Base-by-base conservation (phyloP, 176 grass and related monocot species). In the Dendrocalamus sinicus region DNA sequence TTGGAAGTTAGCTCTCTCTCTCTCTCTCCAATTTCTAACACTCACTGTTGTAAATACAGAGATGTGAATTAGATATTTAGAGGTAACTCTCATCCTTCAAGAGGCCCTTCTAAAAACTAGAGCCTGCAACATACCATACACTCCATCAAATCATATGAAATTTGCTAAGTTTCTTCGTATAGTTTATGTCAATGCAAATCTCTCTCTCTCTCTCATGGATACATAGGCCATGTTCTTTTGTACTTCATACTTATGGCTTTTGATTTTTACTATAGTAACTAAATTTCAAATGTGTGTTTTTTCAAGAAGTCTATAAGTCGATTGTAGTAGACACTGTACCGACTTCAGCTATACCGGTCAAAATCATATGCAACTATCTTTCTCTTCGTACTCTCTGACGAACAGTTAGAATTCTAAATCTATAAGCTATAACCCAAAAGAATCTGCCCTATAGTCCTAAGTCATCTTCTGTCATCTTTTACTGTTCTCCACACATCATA, bases 401-500 rank as follows among this genome's bases (percentile, higher is more conserved):
- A 39, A 39, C 4, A 39, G 4, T 2, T 4, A 39, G 0, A 39
- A 39, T 39, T 5, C 4, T 5, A 39, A 39, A 39, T 4, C 0
- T 4, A 39, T 39, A 39, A 39, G 0, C 37, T 2, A 35, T 35
- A 35, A 4, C 32, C 35, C 35, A 5, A 39, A 39, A 39, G 4
- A 39, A 39, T 35, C 32, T 35, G 3, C 32, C 32, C 32, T 35
- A 35, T 0, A 4, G 40, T 61, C 82, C 14, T 64, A 65, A 63
- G 70, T 23, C 24, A 73, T 48, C 11, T 61, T 62, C 37, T 48
- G 1, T 75, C 12, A 53, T 41, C 24, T 76, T 54, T 52, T 63
- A 74, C 64, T 51, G 63, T 74, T 51, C 72, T 54, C 20, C 32
- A 47, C 66, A 24, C 19, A 51, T 58, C 60, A 52, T 75, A 67